Evolutionary conservation across 2,329 filamentous ascomycete genomes (phyloP).

Genomic region (Penicillium sp.): DNA sequence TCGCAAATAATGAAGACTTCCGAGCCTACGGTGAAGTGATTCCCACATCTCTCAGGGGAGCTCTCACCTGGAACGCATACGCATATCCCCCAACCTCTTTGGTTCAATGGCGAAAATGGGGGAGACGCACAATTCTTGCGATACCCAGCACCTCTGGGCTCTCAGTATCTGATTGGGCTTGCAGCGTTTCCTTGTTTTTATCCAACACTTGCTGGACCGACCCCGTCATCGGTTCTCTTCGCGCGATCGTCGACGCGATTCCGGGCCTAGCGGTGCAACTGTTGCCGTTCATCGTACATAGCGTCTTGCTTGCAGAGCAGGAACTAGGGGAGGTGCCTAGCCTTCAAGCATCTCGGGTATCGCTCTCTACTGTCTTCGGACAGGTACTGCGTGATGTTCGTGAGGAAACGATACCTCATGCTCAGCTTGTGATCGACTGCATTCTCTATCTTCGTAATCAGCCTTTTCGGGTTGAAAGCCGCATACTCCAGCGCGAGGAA

Average conservation of each 20-base stretch:
- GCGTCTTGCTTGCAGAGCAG: constrained; percentile 74
- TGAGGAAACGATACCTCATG: constrained; percentile 54
- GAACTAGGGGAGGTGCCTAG: no score
- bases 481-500: constrained; percentile 69
- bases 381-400: constrained; percentile 56
- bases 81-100: no score
- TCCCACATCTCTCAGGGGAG: constrained; percentile 37
- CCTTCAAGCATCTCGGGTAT: no score
- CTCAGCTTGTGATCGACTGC: constrained; percentile 70
- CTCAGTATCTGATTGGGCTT: constrained; percentile 35
- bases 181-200: constrained; percentile 47
- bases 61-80: constrained; percentile 44
- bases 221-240: constrained; percentile 65
- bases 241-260: constrained; percentile 62
- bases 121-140: constrained; percentile 13
- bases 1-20: constrained; percentile 29
- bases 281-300: constrained; percentile 80
- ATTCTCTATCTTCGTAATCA: constrained; percentile 88
- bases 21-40: constrained; percentile 38
- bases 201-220: constrained; percentile 58
- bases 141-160: constrained; percentile 21
- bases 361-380: constrained; percentile 65
- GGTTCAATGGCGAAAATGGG: no score
- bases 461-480: constrained; percentile 67
- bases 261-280: constrained; percentile 67